Evolutionary conservation across 1,284 basidiomycete genomes (phyloP).

Genomic region (Microbotryum saponariae): DNA sequence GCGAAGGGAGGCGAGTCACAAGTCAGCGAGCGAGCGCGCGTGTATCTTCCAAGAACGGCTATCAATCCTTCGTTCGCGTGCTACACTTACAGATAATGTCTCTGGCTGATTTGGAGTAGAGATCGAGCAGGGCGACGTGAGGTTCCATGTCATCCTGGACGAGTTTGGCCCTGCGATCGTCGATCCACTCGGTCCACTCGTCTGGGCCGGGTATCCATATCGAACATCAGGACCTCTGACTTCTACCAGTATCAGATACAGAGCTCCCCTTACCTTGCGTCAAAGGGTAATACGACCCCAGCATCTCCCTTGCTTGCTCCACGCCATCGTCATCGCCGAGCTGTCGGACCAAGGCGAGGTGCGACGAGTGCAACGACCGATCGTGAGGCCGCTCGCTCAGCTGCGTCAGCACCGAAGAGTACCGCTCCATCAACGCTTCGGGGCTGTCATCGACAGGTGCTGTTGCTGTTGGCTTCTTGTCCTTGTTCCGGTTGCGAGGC

Average conservation of each 20-base stretch:
- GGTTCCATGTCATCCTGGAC: conserved; percentile 11
- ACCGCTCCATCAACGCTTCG: conserved; percentile 7
- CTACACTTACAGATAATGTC: conserved; percentile 26
- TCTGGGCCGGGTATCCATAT: not conserved
- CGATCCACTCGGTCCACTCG: conserved; percentile 30
- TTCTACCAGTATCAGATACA: no score
- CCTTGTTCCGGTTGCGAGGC: not conserved
- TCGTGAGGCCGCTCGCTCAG: conserved; percentile 18
- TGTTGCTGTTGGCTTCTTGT: not conserved
- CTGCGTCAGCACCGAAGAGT: conserved; percentile 16
- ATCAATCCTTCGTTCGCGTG: no score
- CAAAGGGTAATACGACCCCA: conserved; percentile 11
- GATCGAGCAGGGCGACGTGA: conserved; percentile 27
- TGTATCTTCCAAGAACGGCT: no score
- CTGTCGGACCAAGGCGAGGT: conserved; percentile 12
- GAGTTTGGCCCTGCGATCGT: conserved; percentile 12
- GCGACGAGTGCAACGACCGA: conserved; percentile 17
- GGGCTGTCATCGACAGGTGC: not conserved
- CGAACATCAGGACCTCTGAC: no score
- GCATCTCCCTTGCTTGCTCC: conserved; percentile 10
- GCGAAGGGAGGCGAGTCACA: not conserved
- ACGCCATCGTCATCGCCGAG: conserved; percentile 18
- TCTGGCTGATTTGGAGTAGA: conserved; percentile 23
- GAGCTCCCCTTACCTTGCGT: not conserved
- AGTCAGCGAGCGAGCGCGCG: not conserved